These are phyloP conservation scores for Tephrocybe sp. DNA, from an alignment of 768 basidiomycete genomes.

Conservation along the genomic window DNA sequence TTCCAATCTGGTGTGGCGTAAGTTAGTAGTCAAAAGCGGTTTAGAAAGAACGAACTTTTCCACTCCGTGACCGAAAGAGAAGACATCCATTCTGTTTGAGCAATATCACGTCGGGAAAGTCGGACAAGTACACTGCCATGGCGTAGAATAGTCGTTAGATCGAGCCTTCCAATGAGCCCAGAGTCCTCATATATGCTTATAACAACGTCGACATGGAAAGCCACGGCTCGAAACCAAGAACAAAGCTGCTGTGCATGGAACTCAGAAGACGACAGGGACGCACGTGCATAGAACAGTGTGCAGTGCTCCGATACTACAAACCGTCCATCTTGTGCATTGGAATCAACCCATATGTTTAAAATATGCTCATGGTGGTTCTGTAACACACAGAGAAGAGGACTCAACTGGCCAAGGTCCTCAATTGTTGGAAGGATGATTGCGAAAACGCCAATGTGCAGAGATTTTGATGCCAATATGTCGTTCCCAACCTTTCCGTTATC, in stretches of 20 bases:
- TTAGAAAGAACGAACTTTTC: slow-evolving; percentile 40
- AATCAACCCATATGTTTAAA: slow-evolving; percentile 24
- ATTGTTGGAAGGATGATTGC: slow-evolving; percentile 33
- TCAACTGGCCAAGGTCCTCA: slow-evolving; percentile 32
- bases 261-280: neutral
- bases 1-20: slow-evolving; percentile 68
- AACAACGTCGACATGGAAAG: slow-evolving; percentile 29
- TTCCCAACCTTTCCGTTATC: neutral
- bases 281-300: slow-evolving; percentile 17
- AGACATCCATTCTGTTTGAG: slow-evolving; percentile 61
- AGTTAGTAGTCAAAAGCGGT: slow-evolving; percentile 11
- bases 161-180: slow-evolving; percentile 14
- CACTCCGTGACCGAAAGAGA: slow-evolving; percentile 57
- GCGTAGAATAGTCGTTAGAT: slow-evolving; percentile 9
- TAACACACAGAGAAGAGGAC: slow-evolving; percentile 36
- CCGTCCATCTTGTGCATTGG: slow-evolving; percentile 5
- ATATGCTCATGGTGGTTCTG: slow-evolving; percentile 27
- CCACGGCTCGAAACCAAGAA: slow-evolving; percentile 32
- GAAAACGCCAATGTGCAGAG: slow-evolving; percentile 24
- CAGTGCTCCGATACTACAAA: slow-evolving; percentile 15
- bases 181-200: slow-evolving; percentile 32
- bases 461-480: neutral
- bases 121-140: slow-evolving; percentile 35
- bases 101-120: slow-evolving; percentile 49
- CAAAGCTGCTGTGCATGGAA: slow-evolving; percentile 5